These are phyloP conservation scores for Neurospora terricola DNA, from an alignment of 495 filamentous ascomycete species.

Conservation along the genomic window DNA sequence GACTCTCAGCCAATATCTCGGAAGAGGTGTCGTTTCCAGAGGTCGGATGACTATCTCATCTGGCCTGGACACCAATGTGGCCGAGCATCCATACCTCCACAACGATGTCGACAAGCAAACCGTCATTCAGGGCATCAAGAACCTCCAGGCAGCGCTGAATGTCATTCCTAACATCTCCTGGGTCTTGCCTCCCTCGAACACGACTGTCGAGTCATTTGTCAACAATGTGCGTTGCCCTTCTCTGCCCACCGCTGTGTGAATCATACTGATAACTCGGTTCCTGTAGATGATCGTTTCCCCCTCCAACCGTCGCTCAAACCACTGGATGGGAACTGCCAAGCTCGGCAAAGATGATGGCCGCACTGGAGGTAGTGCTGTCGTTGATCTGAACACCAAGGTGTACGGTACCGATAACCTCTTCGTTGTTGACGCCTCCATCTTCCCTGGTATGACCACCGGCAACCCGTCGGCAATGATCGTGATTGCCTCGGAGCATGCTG, in stretches of 20 bases:
- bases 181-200: conserved; percentile 41
- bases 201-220: conserved; percentile 45
- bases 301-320: conserved; percentile 53
- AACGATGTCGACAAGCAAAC: conserved; percentile 39
- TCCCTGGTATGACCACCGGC: conserved; percentile 50
- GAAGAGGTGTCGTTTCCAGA: conserved; percentile 48
- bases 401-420: conserved; percentile 65
- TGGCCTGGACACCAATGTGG: conserved; percentile 43
- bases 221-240: conserved; percentile 19
- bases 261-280: neutral
- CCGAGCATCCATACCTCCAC: conserved; percentile 42
- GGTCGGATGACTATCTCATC: conserved; percentile 50
- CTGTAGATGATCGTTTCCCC: conserved; percentile 38
- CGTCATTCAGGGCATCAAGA: conserved; percentile 49
- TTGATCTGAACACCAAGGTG: conserved; percentile 59
- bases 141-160: conserved; percentile 44
- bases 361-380: conserved; percentile 51
- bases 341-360: conserved; percentile 59
- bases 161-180: conserved; percentile 45
- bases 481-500: conserved; percentile 46
- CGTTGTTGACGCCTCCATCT: conserved; percentile 55
- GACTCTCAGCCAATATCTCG: conserved; percentile 57
- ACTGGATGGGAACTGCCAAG: conserved; percentile 57
- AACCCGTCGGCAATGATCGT: conserved; percentile 55
- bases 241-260: neutral